Evolutionary conservation across 768 basidiomycete genomes (phyloP).

Genomic region (Podaxis carcinomalis): DNA sequence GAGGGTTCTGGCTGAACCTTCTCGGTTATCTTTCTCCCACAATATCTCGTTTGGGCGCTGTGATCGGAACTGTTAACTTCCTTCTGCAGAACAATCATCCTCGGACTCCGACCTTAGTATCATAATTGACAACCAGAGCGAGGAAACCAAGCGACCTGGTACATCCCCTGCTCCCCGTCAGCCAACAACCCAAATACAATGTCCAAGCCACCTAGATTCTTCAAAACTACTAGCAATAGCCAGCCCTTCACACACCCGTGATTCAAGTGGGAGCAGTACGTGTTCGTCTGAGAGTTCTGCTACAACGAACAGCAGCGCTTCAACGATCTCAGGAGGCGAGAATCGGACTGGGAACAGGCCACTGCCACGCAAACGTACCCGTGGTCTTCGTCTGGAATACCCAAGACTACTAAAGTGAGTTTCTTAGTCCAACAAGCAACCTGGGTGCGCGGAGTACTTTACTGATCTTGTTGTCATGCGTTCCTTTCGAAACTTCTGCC

Average conservation of each 20-base stretch:
- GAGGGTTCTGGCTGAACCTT: neutral
- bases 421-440: neutral
- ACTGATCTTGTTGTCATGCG: neutral
- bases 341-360: neutral
- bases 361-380: neutral
- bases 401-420: conserved; percentile 1
- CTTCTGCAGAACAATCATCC: neutral
- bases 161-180: neutral
- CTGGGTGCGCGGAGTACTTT: neutral
- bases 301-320: neutral
- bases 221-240: neutral
- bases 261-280: neutral
- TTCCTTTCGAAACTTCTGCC: neutral
- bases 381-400: neutral
- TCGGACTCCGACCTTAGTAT: neutral
- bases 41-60: neutral
- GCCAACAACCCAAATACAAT: neutral
- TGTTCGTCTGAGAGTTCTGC: neutral
- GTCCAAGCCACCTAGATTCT: neutral
- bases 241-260: neutral
- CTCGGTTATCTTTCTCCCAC: neutral
- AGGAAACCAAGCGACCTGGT: neutral
- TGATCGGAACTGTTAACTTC: neutral
- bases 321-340: neutral
- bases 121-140: neutral